Conservation (phyloP, 805 yeast genomes). For the Teunomyces lycoperdinae region DNA sequence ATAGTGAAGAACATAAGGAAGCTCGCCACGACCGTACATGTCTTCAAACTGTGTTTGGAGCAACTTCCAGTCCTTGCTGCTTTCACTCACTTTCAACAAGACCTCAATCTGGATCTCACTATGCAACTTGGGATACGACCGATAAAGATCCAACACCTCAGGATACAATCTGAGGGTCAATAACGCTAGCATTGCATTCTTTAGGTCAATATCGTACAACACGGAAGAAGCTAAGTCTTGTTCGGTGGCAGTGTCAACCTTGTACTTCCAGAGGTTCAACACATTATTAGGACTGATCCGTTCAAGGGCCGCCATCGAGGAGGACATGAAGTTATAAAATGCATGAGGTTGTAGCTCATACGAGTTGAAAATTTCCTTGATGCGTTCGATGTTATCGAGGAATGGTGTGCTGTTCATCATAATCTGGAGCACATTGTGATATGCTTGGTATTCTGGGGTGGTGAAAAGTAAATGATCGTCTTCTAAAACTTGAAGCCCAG, state of each 20-base stretch:
- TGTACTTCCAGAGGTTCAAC: constrained; percentile 21
- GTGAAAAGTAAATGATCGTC: constrained; percentile 21
- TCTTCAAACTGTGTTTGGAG: constrained; percentile 57
- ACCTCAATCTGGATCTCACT: constrained; percentile 47
- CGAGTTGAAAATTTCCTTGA: constrained; percentile 6
- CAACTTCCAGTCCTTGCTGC: constrained; percentile 48
- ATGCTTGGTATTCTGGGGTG: constrained; percentile 15
- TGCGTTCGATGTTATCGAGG: constrained; percentile 10
- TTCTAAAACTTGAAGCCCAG: constrained; percentile 11
- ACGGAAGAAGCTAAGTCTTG: neutral
- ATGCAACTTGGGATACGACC: constrained; percentile 39
- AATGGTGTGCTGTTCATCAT: constrained; percentile 12
- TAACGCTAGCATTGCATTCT: constrained; percentile 29
- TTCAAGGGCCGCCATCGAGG: constrained; percentile 13
- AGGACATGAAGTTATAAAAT: constrained; percentile 15
- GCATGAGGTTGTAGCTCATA: constrained; percentile 1
- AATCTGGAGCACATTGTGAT: constrained; percentile 17
- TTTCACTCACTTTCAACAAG: constrained; percentile 45
- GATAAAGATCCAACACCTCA: constrained; percentile 29
- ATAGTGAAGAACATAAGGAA: constrained; percentile 56
- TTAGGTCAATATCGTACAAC: constrained; percentile 22
- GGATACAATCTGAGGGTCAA: constrained; percentile 18
- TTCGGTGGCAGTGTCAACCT: constrained; percentile 8
- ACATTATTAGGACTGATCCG: constrained; percentile 14
- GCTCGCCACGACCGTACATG: constrained; percentile 50